Conservation (phyloP, 73 alveolate species). For the Paramecium tetraurelia region DNA sequence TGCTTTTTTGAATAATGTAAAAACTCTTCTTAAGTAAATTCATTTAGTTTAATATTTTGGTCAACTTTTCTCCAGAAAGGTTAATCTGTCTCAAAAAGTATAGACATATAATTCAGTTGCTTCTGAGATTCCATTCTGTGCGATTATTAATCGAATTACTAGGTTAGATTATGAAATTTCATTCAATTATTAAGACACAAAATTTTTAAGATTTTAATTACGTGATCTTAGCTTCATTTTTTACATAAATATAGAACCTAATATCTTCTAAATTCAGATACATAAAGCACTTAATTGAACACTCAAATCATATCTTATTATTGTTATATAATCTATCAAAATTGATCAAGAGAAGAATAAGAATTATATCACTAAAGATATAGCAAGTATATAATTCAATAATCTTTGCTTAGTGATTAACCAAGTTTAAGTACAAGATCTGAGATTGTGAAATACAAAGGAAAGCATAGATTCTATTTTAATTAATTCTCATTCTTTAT, state of each 20-base stretch:
- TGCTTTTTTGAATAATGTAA: not conserved
- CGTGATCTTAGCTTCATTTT: not conserved
- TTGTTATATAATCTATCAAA: too few species aligned
- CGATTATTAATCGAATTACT: not conserved
- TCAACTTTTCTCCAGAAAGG: not conserved
- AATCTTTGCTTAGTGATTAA: too few species aligned
- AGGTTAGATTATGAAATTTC: not conserved
- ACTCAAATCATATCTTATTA: too few species aligned
- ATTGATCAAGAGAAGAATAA: too few species aligned
- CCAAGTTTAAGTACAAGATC: too few species aligned
- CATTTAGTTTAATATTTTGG: not conserved
- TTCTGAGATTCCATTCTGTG: not conserved
- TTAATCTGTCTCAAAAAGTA: not conserved
- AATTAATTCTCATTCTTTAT: too few species aligned
- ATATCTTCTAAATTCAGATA: not conserved
- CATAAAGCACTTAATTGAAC: too few species aligned
- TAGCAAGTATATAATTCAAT: too few species aligned
- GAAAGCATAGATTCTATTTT: too few species aligned
- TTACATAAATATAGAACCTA: not conserved
- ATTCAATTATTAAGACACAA: not conserved
- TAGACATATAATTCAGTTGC: not conserved
- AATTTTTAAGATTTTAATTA: not conserved
- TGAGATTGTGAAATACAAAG: too few species aligned
- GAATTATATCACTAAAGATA: too few species aligned
- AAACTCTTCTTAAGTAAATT: not conserved